These are phyloP conservation scores for Tetradesmus lagerheimii DNA, from an alignment of 139 green algal genomes.

Conservation along the genomic window DNA sequence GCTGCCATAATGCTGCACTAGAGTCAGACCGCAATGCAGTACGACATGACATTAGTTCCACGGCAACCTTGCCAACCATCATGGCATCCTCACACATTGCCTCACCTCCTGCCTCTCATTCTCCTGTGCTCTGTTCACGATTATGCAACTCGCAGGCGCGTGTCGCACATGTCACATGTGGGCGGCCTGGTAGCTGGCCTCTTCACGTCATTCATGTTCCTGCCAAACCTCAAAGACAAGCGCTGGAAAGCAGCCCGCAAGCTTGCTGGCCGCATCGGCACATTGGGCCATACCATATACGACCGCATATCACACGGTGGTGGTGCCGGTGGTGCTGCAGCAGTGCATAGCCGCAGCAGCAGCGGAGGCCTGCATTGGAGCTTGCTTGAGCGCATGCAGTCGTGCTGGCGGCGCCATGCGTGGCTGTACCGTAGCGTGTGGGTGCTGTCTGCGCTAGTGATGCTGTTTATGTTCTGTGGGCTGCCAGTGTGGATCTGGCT, in stretches of 20 bases:
- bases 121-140: not conserved
- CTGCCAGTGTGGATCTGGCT: conserved; percentile 52
- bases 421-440: conserved; percentile 37
- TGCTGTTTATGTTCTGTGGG: conserved; percentile 46
- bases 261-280: conserved; percentile 15
- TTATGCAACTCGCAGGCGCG: conserved; percentile 18
- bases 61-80: too few species aligned
- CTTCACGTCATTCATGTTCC: conserved; percentile 72
- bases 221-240: conserved; percentile 72
- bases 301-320: not conserved
- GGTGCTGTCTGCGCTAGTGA: conserved; percentile 15
- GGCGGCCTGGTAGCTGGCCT: conserved; percentile 79
- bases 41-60: too few species aligned
- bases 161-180: conserved; percentile 76
- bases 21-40: too few species aligned
- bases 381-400: conserved; percentile 7
- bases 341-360: not conserved
- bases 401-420: conserved; percentile 24
- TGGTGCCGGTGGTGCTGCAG: not conserved
- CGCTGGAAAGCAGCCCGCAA: conserved; percentile 56
- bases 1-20: too few species aligned
- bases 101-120: not conserved
- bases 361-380: not conserved
- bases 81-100: too few species aligned
- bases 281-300: not conserved